These are phyloP conservation scores for Tetrahymena elliotti DNA, from an alignment of 73 alveolate genomes.

Conservation along the genomic window DNA sequence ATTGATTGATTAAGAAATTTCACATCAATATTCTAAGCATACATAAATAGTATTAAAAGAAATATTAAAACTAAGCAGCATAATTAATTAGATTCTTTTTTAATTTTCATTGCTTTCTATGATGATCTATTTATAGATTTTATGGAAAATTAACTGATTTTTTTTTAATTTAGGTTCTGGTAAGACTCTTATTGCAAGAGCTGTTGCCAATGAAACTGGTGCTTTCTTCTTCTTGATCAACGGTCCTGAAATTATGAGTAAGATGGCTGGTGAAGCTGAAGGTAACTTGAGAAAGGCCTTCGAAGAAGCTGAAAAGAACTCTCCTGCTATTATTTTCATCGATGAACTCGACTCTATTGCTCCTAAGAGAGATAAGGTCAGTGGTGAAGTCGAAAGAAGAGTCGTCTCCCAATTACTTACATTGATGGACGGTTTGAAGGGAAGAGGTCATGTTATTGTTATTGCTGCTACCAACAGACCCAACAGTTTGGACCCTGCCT, in stretches of 20 bases:
- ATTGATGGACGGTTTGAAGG: conserved; percentile 90
- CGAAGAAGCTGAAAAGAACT: conserved; percentile 94
- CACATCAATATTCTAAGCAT: not conserved
- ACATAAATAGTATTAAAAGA: not conserved
- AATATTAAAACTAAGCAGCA: not conserved
- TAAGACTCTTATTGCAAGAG: conserved; percentile 94
- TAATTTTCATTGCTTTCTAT: too few relatives aligned
- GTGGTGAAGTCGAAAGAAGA: conserved; percentile 95
- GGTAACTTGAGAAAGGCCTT: conserved; percentile 93
- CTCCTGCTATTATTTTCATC: conserved; percentile 96
- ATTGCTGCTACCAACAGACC: conserved; percentile 99
- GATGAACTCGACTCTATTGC: conserved; percentile 99
- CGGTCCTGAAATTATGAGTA: conserved; percentile 91
- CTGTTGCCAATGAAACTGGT: conserved; percentile 98
- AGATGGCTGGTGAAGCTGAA: conserved; percentile 99
- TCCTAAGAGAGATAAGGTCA: conserved; percentile 92
- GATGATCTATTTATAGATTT: not conserved
- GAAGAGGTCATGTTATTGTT: conserved; percentile 89
- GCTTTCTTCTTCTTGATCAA: conserved; percentile 79
- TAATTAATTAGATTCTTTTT: too few relatives aligned
- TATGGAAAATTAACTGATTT: not conserved
- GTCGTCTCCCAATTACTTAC: conserved; percentile 95
- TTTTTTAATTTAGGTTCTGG: conserved; percentile 63
- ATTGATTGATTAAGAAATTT: not conserved
- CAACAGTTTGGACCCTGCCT: conserved; percentile 91